phyloP scores from a whole-genome alignment of 176 grass and related monocot species.

The Zoysia pacifica region DNA sequence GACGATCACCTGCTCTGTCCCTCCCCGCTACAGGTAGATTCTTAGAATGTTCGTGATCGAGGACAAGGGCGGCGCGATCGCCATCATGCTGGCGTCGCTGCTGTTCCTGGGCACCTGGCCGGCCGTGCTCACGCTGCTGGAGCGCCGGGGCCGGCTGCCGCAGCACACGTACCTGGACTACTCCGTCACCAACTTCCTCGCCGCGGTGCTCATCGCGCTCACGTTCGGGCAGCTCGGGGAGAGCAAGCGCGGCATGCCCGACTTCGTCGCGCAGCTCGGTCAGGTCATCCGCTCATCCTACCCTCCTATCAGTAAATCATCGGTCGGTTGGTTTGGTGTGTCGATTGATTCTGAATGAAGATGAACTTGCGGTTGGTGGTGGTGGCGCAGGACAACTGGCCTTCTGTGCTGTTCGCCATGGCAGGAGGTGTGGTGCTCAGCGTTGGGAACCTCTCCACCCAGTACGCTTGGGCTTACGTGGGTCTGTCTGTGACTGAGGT shows the following conservation, averaged over 20 bases:
- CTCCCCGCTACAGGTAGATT: constrained; percentile 15
- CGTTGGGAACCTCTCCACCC: constrained; percentile 69
- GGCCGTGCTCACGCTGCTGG: constrained; percentile 63
- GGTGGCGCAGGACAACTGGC: constrained; percentile 63
- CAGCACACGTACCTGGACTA: constrained; percentile 88
- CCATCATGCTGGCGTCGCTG: constrained; percentile 71
- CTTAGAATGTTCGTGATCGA: constrained; percentile 64
- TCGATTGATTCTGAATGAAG: constrained; percentile 7
- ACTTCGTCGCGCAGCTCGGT: constrained; percentile 69
- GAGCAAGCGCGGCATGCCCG: constrained; percentile 54
- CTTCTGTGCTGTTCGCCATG: constrained; percentile 77
- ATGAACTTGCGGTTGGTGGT: neutral
- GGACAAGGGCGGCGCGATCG: constrained; percentile 78
- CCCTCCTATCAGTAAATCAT: neutral
- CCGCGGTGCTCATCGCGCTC: constrained; percentile 58
- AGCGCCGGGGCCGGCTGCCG: constrained; percentile 64
- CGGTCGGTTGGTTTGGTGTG: neutral
- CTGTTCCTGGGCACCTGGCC: constrained; percentile 78
- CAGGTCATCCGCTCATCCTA: constrained; percentile 60
- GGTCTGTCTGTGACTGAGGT: constrained; percentile 79
- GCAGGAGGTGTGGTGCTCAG: constrained; percentile 68
- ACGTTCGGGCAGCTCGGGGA: constrained; percentile 68
- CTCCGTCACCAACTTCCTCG: constrained; percentile 70
- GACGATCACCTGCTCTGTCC: neutral
- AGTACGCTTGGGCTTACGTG: constrained; percentile 82